phyloP scores from a whole-genome alignment of 2,329 filamentous ascomycete species.

The Claviceps lovelessii region DNA sequence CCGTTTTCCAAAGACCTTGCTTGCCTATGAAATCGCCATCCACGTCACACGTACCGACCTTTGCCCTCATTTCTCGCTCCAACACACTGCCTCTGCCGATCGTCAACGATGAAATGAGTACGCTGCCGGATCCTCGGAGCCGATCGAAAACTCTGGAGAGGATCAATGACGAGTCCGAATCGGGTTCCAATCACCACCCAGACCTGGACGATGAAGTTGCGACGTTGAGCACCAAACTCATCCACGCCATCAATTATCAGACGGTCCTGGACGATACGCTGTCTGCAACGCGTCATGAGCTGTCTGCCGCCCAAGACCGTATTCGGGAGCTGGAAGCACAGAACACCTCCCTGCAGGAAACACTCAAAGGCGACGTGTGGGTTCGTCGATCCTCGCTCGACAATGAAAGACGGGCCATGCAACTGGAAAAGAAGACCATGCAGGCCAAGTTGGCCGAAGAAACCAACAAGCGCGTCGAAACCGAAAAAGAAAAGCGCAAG shows the following conservation, averaged over 20 bases:
- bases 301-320: slow-evolving; percentile 56
- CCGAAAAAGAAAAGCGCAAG: slow-evolving; percentile 67
- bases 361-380: slow-evolving; percentile 60
- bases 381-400: slow-evolving; percentile 64
- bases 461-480: slow-evolving; percentile 45
- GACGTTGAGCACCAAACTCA: slow-evolving; percentile 82
- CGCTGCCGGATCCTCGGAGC: slow-evolving; percentile 50
- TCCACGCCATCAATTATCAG: slow-evolving; percentile 94
- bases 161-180: slow-evolving; percentile 14
- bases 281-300: slow-evolving; percentile 66
- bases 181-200: slow-evolving; percentile 31
- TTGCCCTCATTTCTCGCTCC: slow-evolving; percentile 19
- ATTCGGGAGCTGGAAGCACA: slow-evolving; percentile 52
- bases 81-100: slow-evolving; percentile 20
- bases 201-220: slow-evolving; percentile 63
- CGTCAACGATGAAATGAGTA: slow-evolving; percentile 50
- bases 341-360: slow-evolving; percentile 54
- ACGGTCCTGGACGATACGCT: slow-evolving; percentile 82
- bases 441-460: slow-evolving; percentile 49
- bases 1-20: slow-evolving; percentile 17
- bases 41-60: slow-evolving; percentile 23
- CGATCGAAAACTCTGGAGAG: slow-evolving; percentile 33
- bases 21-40: slow-evolving; percentile 25
- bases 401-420: slow-evolving; percentile 48
- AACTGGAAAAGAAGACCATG: slow-evolving; percentile 44